phyloP scores from a whole-genome alignment of 1,139 yeast species.

The Suhomyces bribrorum region DNA sequence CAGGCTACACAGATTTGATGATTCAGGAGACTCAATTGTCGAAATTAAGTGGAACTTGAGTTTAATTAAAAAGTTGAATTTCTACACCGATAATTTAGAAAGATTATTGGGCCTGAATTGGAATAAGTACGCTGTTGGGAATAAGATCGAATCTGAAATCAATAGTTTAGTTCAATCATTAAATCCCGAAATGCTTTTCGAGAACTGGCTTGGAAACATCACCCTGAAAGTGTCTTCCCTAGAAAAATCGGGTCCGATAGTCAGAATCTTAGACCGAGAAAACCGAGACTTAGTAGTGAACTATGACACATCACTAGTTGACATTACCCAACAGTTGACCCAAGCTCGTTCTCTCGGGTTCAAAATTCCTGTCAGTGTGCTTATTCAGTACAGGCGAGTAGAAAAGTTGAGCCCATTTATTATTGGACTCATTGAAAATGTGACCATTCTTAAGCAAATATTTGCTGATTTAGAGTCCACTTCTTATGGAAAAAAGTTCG shows the following conservation, averaged over 20 bases:
- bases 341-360: conserved; percentile 55
- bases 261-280: conserved; percentile 30
- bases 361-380: conserved; percentile 51
- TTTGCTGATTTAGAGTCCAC: conserved; percentile 22
- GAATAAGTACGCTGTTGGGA: conserved; percentile 75
- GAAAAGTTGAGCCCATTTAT: conserved; percentile 60
- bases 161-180: conserved; percentile 45
- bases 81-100: conserved; percentile 23
- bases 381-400: conserved; percentile 44
- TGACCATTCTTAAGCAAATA: conserved; percentile 31
- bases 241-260: conserved; percentile 36
- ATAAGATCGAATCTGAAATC: conserved; percentile 56
- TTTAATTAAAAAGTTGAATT: conserved; percentile 23
- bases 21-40: conserved; percentile 7
- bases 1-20: background rate
- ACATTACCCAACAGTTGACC: conserved; percentile 54
- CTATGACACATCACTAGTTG: conserved; percentile 50
- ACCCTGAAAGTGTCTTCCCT: conserved; percentile 12
- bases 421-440: conserved; percentile 50
- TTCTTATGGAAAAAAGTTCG: conserved; percentile 37
- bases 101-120: conserved; percentile 68
- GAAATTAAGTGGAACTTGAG: conserved; percentile 25
- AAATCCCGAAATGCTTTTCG: conserved; percentile 43
- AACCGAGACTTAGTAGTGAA: conserved; percentile 36
- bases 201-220: conserved; percentile 47